Evolutionary conservation across 768 basidiomycete genomes (phyloP).

Genomic region (Pleurotus salmoneostramineus): DNA sequence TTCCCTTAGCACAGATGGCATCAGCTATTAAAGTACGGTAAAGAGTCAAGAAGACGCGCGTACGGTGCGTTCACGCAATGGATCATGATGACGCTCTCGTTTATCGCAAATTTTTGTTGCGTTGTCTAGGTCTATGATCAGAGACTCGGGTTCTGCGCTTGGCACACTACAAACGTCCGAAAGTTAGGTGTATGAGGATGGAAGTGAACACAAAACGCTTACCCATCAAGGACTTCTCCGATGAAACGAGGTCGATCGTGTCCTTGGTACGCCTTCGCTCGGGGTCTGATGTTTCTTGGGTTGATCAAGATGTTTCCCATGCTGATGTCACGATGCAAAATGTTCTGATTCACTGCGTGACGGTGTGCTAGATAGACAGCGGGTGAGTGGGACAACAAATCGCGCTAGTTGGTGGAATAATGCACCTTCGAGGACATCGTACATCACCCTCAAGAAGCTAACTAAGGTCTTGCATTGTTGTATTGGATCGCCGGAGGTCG

Average conservation of each 20-base stretch:
- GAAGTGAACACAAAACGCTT: neutral
- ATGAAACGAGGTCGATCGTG: neutral
- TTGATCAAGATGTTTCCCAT: neutral
- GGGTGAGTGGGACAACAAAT: too few relatives aligned
- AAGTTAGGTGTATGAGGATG: neutral
- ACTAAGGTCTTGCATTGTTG: neutral
- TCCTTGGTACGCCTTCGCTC: neutral
- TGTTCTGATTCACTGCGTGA: neutral
- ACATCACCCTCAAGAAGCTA: constrained; percentile 4
- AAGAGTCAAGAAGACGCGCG: too few relatives aligned
- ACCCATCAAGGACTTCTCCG: neutral
- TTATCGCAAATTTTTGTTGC: neutral
- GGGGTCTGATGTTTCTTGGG: neutral
- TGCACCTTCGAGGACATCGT: constrained; percentile 6
- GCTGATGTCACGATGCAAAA: neutral
- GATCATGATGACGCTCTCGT: too few relatives aligned
- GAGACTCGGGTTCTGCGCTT: neutral
- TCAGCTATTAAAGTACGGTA: neutral
- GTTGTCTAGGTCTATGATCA: neutral
- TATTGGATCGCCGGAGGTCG: neutral
- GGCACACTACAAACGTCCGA: neutral
- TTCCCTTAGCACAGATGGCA: constrained; percentile 2
- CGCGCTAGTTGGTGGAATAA: too few relatives aligned
- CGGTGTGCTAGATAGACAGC: neutral
- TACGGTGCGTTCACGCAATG: too few relatives aligned